Evolutionary conservation across 352 stramenopile species (phyloP), one percentile per base, ranked within the genome.

Genomic region (Globisporangium canariense): DNA sequence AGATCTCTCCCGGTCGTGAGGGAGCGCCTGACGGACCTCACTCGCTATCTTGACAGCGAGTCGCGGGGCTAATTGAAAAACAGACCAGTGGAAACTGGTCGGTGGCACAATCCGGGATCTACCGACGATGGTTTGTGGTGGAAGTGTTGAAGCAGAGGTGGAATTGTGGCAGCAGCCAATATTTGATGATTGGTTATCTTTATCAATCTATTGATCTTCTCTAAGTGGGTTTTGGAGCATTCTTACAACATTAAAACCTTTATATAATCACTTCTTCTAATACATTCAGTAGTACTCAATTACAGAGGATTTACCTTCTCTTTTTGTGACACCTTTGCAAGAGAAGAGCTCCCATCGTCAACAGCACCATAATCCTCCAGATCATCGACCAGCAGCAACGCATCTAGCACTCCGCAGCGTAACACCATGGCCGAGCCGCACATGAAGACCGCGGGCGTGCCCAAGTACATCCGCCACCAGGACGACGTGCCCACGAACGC

Each of bases 361-460:
- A 28, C 25, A 28, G 25, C 25, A 50, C 25, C 46, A 65, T 43
- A 43, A 58, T 56, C 49, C 36, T 41, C 9, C 36, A 11, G 5
- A 49, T 49, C 43, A 49, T 7, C 43, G 16, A 62, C 25, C 18
- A 64, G 47, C 8, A 45, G 11, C 6, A 53, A 53, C 57, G 28
- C 14, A 51, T 14, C 45, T 67, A 30, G 38, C 22, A 67, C 7
- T 9, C 2, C 4, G 36, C 36, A 41, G 9, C 36, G 14, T 14
- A 16, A 7, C 41, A 18, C 16, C 4, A 94, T 93, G 83, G 73
- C 84, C 0, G 86, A 94, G 62, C 86, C 86, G 50, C 87, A 96
- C 63, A 79, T 93, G 68, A 94, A 96, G 83, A 96, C 87, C 13
- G 87, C 83, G 56, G 87, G 87, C 67, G 82, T 93, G 52, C 71